Conservation (phyloP, 257 asterid genomes). For the Gynochthodes officinalis region DNA sequence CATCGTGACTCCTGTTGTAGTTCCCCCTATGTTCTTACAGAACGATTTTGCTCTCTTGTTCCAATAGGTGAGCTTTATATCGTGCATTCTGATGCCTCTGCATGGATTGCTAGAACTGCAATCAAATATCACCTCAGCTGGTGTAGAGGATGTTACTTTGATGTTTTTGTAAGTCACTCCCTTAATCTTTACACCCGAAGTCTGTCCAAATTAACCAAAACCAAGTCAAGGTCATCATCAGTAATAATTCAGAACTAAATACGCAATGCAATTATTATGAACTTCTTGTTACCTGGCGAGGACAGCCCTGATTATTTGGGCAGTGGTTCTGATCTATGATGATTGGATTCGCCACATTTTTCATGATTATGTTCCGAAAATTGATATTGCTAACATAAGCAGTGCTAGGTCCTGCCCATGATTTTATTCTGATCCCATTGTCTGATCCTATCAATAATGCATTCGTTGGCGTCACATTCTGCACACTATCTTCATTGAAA, state of each 20-base stretch:
- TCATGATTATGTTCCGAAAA: slow-evolving; percentile 45
- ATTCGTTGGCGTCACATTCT: slow-evolving; percentile 51
- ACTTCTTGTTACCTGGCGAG: slow-evolving; percentile 36
- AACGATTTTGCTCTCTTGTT: slow-evolving; percentile 37
- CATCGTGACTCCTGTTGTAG: slow-evolving; percentile 34
- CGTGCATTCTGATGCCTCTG: slow-evolving; percentile 37
- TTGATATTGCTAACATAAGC: slow-evolving; percentile 51
- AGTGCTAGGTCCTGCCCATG: slow-evolving; percentile 64
- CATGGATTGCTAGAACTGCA: slow-evolving; percentile 66
- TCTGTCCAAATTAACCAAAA: slow-evolving; percentile 28
- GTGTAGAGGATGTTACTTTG: slow-evolving; percentile 58
- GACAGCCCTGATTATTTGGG: slow-evolving; percentile 52
- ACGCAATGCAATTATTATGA: too few species aligned
- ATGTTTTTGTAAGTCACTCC: slow-evolving; percentile 53
- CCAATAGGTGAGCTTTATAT: slow-evolving; percentile 51
- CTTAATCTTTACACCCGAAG: slow-evolving; percentile 54
- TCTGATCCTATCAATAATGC: slow-evolving; percentile 53
- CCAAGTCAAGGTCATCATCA: too few species aligned
- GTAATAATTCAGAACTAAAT: too few species aligned
- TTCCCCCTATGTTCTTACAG: slow-evolving; percentile 52
- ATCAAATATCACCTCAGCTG: slow-evolving; percentile 49
- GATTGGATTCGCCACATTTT: slow-evolving; percentile 55
- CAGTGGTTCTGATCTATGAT: slow-evolving; percentile 69
- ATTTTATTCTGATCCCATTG: slow-evolving; percentile 57
- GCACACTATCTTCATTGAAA: slow-evolving; percentile 50